These are phyloP conservation scores for Vitis cinerea DNA, from an alignment of 164 flowering plant species.

Conservation along the genomic window DNA sequence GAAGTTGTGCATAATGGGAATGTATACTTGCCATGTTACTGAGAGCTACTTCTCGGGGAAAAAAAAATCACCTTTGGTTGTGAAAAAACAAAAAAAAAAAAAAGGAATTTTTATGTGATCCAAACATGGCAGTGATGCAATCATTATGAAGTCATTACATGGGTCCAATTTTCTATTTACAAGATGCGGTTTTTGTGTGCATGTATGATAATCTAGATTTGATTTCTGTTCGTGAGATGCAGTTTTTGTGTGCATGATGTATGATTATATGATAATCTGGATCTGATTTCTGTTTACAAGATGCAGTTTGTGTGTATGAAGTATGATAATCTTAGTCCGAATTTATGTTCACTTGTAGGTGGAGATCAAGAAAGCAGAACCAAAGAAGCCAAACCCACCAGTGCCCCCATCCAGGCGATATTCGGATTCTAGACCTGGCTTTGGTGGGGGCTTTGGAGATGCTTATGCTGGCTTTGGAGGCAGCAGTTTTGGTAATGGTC, in stretches of 20 bases:
- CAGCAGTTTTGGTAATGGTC: conserved; percentile 46
- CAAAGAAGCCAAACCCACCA: conserved; percentile 68
- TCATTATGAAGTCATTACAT: background rate
- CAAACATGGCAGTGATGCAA: background rate
- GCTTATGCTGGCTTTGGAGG: conserved; percentile 60
- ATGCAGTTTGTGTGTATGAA: no score
- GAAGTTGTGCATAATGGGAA: no score
- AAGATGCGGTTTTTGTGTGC: background rate
- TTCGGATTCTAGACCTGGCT: conserved; percentile 48
- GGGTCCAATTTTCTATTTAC: background rate
- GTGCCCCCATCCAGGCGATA: conserved; percentile 52
- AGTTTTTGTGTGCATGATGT: background rate
- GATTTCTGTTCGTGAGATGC: no score
- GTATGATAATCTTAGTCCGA: conserved; percentile 7
- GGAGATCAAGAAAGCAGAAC: conserved; percentile 94
- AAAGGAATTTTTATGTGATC: background rate
- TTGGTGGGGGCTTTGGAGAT: conserved; percentile 63
- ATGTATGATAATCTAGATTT: no score
- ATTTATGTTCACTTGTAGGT: conserved; percentile 52
- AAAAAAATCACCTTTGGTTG: no score
- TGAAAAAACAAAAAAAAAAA: background rate
- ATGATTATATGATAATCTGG: no score
- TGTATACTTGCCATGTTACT: no score
- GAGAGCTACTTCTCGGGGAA: no score
- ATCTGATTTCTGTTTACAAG: no score